Conservation (phyloP, 2,329 filamentous ascomycete genomes). For the Fusarium sp. region DNA sequence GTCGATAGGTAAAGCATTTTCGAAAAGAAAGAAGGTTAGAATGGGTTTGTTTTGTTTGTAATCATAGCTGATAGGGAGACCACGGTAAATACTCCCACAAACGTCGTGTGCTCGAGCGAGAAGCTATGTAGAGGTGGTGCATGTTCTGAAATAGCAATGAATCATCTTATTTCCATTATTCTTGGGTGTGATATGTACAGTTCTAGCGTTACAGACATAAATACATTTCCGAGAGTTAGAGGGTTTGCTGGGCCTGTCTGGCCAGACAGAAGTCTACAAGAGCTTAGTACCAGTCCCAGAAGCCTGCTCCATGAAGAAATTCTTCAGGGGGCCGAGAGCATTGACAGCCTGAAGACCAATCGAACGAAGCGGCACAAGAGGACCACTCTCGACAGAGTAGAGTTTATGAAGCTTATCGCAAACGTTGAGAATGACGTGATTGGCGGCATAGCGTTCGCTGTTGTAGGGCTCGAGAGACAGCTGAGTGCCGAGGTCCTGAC, state of each 20-base stretch:
- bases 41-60: conserved; percentile 51
- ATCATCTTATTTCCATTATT: conserved; percentile 30
- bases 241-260: not conserved
- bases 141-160: conserved; percentile 40
- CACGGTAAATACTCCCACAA: conserved; percentile 50
- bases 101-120: conserved; percentile 42
- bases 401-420: conserved; percentile 93
- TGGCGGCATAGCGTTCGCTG: conserved; percentile 81
- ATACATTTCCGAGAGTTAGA: conserved; percentile 2
- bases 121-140: conserved; percentile 41
- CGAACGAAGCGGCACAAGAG: conserved; percentile 81
- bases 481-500: conserved; percentile 84
- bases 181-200: conserved; percentile 11
- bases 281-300: conserved; percentile 63
- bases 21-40: conserved; percentile 45
- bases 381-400: conserved; percentile 82
- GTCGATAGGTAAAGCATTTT: conserved; percentile 63
- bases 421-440: conserved; percentile 80
- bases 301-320: conserved; percentile 82
- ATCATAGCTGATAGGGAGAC: conserved; percentile 51
- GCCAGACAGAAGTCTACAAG: conserved; percentile 35
- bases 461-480: conserved; percentile 85
- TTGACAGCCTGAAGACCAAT: conserved; percentile 81
- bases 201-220: conserved; percentile 30
- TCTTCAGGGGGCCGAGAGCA: conserved; percentile 78